Evolutionary conservation across 495 filamentous ascomycete genomes (phyloP), one percentile per base, ranked within the genome.

Genomic region (Lasiosphaeriaceae sp.): DNA sequence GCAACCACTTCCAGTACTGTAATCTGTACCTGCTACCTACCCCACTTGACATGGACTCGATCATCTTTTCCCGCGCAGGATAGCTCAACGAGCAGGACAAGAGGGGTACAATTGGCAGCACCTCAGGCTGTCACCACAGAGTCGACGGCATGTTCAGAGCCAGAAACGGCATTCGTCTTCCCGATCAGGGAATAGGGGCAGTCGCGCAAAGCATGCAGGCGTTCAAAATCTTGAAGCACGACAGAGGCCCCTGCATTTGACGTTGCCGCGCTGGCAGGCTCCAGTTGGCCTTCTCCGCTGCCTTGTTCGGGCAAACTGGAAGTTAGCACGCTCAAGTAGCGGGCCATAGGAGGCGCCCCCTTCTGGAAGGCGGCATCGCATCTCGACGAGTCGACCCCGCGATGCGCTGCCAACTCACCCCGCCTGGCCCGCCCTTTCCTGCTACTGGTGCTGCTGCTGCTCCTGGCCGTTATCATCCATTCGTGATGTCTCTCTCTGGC

Each of bases 181-280:
- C 60, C n/a, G 53, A 62, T 60, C n/a, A 16, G 61, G 63, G 22
- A 44, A 35, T 46, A 31, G n/a, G 22, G 41, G 22, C 26, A 43
- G 48, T 48, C 44, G 50, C 49, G 29, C 41, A 35, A 49, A 16
- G 47, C 20, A 37, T 58, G 55, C 55, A 58, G 55, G 22, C 41
- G 39, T 52, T 35, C 45, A 47, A 16, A 22, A 41, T 51, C 39
- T 39, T 52, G 55, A 63, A 53, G 52, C 47, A 51, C 52, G 53
- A 43, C 44, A 47, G 41, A 31, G 47, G 47, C 59, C 44, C 52
- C 55, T 56, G 58, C 56, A 57, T 56, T 50, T 17, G 52, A 50
- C 14, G 24, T 26, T 50, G 54, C 50, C 53, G 45, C 23, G 34
- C 31, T 53, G 39, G 21, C 48, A 45, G 17, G 31, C 41, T 37